Evolutionary conservation across 768 basidiomycete genomes (phyloP), one percentile per base, ranked within the genome.

Genomic region (Epithele typhae): DNA sequence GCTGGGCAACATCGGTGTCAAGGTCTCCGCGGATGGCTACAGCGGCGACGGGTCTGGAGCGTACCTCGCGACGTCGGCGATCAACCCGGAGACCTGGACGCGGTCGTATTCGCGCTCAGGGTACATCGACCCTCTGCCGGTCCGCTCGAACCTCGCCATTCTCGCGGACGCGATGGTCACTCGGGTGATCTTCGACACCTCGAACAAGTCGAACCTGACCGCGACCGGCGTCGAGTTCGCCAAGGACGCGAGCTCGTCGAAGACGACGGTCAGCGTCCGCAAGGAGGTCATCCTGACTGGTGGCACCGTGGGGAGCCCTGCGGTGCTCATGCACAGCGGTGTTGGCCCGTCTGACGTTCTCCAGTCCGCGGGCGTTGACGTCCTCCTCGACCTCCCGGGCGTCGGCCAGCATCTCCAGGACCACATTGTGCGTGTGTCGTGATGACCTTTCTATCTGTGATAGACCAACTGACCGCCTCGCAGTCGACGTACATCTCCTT

Each of bases 41-140:
- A 69, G 71, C 36, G 79, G 79, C 22, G 55, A 68, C 19, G 71
- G 70, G 49, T 69, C 72, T 59, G 77, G 81, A 48, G 65, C 69
- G 5, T 77, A 76, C 57, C 70, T 84, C 57, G 70, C 80, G 0
- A 73, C 81, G 3, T 75, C 74, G 5, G 69, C 73, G 6, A 79
- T 87, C 59, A 84, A 84, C 64, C 76, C 78, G 1, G 45, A 68
- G 22, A 84, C 82, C 64, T 77, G 75, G 68, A 82, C 80, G 11
- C 74, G 83, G 37, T 80, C 77, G 1, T 84, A 84, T 64, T 70
- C 82, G n/a, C 72, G 77, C 48, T 74, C 80, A 1, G 76, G 70
- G 3, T 84, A 84, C 68, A 78, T 83, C 60, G 84, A 85, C 61
- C 70, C 77, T 4, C 69, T 84, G 1, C 78, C 82, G 0, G 74